Base-by-base conservation (phyloP, 75 land plant species). In the Cunninghamia lanceolata region DNA sequence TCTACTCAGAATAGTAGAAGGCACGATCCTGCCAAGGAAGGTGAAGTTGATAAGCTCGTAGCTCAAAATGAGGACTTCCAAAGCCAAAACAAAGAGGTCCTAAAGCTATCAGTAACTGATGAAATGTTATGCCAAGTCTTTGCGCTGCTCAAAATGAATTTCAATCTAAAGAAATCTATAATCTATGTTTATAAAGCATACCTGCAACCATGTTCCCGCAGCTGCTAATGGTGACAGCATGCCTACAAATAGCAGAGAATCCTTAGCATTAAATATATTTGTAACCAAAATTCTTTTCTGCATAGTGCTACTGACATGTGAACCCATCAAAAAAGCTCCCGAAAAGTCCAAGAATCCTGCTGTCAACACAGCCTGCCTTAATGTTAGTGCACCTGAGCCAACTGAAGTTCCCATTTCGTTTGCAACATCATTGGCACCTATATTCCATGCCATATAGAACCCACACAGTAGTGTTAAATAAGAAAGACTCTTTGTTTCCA, bases 161-260 rank as follows among this genome's bases (percentile, higher is more conserved):
- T n/a, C n/a, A n/a, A n/a, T n/a, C n/a, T n/a, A n/a, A n/a, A n/a
- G n/a, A n/a, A n/a, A n/a, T n/a, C n/a, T n/a, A n/a, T n/a, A n/a
- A n/a, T n/a, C n/a, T 35, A 35, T 74, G 36, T 74, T 16, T 34
- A 5, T 13, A 36, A 34, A 74, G 32, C 83, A 84, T 39, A 95
- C 99, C 95, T 97, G 99, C 81, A 97, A 88, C 99, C 98, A 97
- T 80, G 96, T 94, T 56, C 98, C 99, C 82, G 98, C 95, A 84
- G 98, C 95, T 75, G 95, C 96, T 17, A 98, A 88, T 68, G 96
- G 95, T 80, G 98, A 95, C 9, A 96, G 91, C 92, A 98, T 86
- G 9, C 99, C 99, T 76, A 94, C 96, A 84, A 97, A 96, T 45
- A 96, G 93, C 82, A 97, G 77, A 25, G 89, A 88, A 74, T 94